Evolutionary conservation across 2,329 filamentous ascomycete genomes (phyloP).

Genomic region (Harringtonia lauricola): DNA sequence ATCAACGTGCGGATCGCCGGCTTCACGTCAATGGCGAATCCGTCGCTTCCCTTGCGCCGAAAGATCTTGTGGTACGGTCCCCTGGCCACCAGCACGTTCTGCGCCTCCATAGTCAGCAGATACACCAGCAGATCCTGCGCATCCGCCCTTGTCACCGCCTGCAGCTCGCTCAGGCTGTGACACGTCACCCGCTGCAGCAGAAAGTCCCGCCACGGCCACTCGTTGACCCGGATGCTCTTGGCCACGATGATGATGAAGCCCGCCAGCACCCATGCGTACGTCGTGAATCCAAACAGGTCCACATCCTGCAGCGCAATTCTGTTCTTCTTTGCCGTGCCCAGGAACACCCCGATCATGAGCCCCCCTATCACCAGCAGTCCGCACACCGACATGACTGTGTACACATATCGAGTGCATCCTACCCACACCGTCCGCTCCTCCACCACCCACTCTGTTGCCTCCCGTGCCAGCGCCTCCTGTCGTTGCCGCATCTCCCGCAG

Average conservation of each 20-base stretch:
- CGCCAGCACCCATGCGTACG: constrained; percentile 17
- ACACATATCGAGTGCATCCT: constrained; percentile 5
- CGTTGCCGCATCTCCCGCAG: constrained; percentile 1
- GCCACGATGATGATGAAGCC: constrained; percentile 17
- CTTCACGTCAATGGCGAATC: constrained; percentile 6
- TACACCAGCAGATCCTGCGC: constrained; percentile 4
- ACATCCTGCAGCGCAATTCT: constrained; percentile 14
- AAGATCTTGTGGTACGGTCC: constrained; percentile 7
- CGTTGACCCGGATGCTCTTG: constrained; percentile 17
- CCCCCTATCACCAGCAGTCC: constrained; percentile 14
- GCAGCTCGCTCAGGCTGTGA: constrained; percentile 15
- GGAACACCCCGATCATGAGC: constrained; percentile 15
- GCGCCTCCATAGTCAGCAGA: constrained; percentile 3
- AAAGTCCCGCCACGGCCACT: constrained; percentile 22
- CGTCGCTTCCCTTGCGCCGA: constrained; percentile 1
- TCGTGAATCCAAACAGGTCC: constrained; percentile 20
- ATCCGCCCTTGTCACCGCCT: constrained; percentile 14
- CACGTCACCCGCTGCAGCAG: constrained; percentile 16
- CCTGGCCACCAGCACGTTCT: background rate
- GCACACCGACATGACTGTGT: constrained; percentile 2
- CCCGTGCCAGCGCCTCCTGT: background rate
- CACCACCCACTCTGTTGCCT: constrained; percentile 3
- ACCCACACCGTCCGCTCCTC: constrained; percentile 5
- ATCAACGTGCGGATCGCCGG: constrained; percentile 2
- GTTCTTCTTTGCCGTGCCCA: constrained; percentile 11